Evolutionary conservation across 1,284 basidiomycete species (phyloP), one percentile per base, ranked within the genome.

Genomic region (Ustilago lituana): DNA sequence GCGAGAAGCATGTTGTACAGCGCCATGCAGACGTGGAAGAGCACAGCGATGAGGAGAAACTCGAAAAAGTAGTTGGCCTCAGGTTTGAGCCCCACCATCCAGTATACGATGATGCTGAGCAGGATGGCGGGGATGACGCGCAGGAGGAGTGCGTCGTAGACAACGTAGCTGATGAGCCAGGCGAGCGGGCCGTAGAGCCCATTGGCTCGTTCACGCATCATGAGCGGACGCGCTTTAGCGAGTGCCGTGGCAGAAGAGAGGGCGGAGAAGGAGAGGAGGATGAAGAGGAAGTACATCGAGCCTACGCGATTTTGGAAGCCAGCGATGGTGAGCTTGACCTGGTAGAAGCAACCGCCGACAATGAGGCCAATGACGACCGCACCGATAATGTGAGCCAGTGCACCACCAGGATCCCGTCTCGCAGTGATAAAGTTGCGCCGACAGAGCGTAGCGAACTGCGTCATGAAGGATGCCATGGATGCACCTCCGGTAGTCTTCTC

Each of bases 261-360:
- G 2, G 59, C 53, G 6, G 68, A 58, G 29, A 76, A 76, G 27
- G 63, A 51, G 24, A 75, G 55, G 26, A 75, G 61, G 48, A 73
- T 73, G 53, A 58, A 65, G 23, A 73, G 51, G 33, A 78, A 76
- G 58, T 70, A 76, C 53, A 78, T 69, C n/a, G 69, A 64, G 11
- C 76, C 76, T 9, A 78, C 64, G 22, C 76, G 72, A 20, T 74
- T 76, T 48, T 77, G 74, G 48, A 73, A 72, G 1, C 74, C 74
- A 17, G 63, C 73, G 22, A 78, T 76, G 9, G 72, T 68, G 17
- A 71, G 49, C 41, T 61, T 52, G 52, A 76, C 74, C 32, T 76
- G 55, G 58, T 59, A 78, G 63, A 76, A 78, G 27, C 62, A 64
- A 1, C 68, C 76, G n/a, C 76, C 74, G 15, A 66, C 57, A 39